Evolutionary conservation across 768 basidiomycete genomes (phyloP).

Genomic region (Hericium alpestre): DNA sequence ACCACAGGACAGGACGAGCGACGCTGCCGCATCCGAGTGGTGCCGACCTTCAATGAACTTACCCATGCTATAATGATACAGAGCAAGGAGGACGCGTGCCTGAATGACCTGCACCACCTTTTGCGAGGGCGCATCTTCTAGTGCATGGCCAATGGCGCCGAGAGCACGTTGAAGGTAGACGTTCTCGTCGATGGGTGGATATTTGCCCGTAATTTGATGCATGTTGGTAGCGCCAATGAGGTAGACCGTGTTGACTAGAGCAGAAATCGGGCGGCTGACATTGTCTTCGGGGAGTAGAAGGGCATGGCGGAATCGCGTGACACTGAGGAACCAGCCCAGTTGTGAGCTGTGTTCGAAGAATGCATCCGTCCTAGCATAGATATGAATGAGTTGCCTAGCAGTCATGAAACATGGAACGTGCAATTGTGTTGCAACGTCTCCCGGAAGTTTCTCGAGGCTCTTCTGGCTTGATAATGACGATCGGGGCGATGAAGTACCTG

Average conservation of each 20-base stretch:
- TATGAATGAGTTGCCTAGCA: neutral
- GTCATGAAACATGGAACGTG: neutral
- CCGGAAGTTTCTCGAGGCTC: constrained; percentile 3
- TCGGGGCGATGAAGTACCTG: neutral
- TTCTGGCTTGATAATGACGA: neutral
- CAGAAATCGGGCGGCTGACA: constrained; percentile 19
- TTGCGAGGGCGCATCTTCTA: constrained; percentile 21
- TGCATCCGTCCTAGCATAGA: constrained; percentile 35
- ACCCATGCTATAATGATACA: constrained; percentile 20
- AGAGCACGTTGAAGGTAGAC: constrained; percentile 38
- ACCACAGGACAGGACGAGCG: constrained; percentile 19
- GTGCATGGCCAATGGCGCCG: constrained; percentile 33
- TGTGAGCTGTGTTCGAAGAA: constrained; percentile 49
- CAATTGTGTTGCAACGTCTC: constrained; percentile 7
- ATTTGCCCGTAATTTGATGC: constrained; percentile 3
- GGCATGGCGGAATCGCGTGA: constrained; percentile 31
- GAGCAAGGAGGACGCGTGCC: constrained; percentile 22
- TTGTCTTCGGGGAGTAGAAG: constrained; percentile 17
- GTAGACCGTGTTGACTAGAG: constrained; percentile 33
- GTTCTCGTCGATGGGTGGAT: constrained; percentile 19
- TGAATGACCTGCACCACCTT: constrained; percentile 26
- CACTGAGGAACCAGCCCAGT: constrained; percentile 59
- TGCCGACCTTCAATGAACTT: constrained; percentile 21
- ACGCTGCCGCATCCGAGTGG: constrained; percentile 20
- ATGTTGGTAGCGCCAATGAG: constrained; percentile 25